These are phyloP conservation scores for Litchi chinensis DNA, from an alignment of 345 rosid genomes.

Conservation along the genomic window DNA sequence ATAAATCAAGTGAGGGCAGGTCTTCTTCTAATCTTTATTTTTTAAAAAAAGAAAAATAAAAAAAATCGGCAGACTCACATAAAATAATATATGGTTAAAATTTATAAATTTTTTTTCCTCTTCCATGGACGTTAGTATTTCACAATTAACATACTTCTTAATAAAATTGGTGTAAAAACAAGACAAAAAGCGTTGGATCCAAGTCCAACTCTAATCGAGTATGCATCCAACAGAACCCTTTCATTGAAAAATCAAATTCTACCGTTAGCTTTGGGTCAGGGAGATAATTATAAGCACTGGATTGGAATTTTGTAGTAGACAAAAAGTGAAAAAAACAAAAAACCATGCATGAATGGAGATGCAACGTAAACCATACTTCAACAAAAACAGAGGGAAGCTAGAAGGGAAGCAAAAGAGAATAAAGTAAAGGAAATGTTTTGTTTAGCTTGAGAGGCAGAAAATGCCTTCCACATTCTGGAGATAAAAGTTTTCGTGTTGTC, in stretches of 20 bases:
- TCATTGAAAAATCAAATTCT: not conserved
- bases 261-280: not conserved
- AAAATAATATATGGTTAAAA: too few species aligned
- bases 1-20: too few species aligned
- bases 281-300: too few species aligned
- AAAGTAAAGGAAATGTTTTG: constrained; percentile 1
- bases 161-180: too few species aligned
- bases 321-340: not conserved
- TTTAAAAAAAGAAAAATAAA: too few species aligned
- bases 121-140: too few species aligned
- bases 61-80: too few species aligned
- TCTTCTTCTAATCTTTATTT: too few species aligned
- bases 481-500: constrained; percentile 23
- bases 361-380: not conserved
- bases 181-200: too few species aligned
- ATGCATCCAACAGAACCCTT: not conserved
- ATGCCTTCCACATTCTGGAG: constrained; percentile 12
- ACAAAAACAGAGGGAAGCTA: not conserved
- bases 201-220: too few species aligned
- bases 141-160: too few species aligned
- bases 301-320: not conserved
- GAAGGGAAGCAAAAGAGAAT: not conserved
- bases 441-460: constrained; percentile 26
- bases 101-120: too few species aligned
- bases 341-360: not conserved